Evolutionary conservation across 352 stramenopile species (phyloP).

Genomic region (Phytophthora chlamydospora): DNA sequence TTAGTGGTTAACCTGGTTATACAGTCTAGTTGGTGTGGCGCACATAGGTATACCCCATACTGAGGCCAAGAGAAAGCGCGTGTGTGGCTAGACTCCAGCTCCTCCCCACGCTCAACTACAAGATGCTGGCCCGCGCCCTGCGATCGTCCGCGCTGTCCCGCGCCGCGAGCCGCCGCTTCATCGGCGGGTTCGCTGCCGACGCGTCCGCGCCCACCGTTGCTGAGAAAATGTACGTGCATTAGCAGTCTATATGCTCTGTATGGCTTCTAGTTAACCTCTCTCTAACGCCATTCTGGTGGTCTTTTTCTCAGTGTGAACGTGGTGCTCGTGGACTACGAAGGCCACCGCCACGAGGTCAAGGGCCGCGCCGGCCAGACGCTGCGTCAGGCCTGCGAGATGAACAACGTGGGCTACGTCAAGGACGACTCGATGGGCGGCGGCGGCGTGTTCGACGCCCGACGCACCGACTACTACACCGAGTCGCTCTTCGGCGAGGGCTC

Average conservation of each 20-base stretch:
- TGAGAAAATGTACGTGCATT: constrained; percentile 61
- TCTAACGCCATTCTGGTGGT: constrained; percentile 19
- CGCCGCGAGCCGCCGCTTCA: constrained; percentile 48
- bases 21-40: no score
- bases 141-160: constrained; percentile 39
- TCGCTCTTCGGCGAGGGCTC: constrained; percentile 88
- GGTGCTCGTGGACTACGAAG: constrained; percentile 86
- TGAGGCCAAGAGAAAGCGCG: constrained; percentile 6
- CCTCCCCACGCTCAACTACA: constrained; percentile 7
- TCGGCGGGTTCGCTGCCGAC: constrained; percentile 57
- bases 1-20: no score
- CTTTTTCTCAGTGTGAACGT: constrained; percentile 72
- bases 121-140: constrained; percentile 52
- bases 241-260: background rate
- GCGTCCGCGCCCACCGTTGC: constrained; percentile 49
- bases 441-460: constrained; percentile 64
- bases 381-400: constrained; percentile 84
- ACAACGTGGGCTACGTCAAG: constrained; percentile 74
- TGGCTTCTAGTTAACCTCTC: no score
- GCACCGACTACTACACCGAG: constrained; percentile 86
- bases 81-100: constrained; percentile 27
- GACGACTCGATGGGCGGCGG: constrained; percentile 88
- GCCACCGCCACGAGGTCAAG: constrained; percentile 86
- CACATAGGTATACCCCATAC: background rate
- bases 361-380: constrained; percentile 85